Evolutionary conservation across 2,329 filamentous ascomycete genomes (phyloP).

Genomic region (Fusarium duplospermum): DNA sequence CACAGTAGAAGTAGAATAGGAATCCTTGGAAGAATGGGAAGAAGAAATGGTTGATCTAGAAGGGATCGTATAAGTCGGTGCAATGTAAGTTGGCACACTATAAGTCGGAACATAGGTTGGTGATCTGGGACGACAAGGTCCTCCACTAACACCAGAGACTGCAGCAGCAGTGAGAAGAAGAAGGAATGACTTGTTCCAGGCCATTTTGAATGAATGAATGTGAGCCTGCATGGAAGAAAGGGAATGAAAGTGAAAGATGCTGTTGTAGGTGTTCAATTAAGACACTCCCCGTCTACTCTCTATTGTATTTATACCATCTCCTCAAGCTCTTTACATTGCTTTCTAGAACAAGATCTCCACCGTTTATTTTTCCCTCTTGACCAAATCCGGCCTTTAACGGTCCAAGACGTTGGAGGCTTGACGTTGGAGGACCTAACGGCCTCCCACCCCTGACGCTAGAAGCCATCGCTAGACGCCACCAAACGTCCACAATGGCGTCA

Average conservation of each 20-base stretch:
- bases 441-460: slow-evolving; percentile 25
- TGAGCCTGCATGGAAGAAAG: slow-evolving; percentile 8
- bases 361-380: slow-evolving; percentile 3
- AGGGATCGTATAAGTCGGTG: slow-evolving; percentile 25
- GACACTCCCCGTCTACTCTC: not conserved
- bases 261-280: not conserved
- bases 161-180: slow-evolving; percentile 17
- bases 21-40: not conserved
- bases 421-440: slow-evolving; percentile 14
- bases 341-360: slow-evolving; percentile 23
- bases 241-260: slow-evolving; percentile 2
- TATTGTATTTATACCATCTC: slow-evolving; percentile 9
- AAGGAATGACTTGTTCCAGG: slow-evolving; percentile 31
- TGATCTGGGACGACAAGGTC: slow-evolving; percentile 29
- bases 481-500: slow-evolving; percentile 30
- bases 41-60: not conserved
- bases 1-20: not conserved
- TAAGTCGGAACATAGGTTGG: slow-evolving; percentile 13
- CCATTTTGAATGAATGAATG: slow-evolving; percentile 18
- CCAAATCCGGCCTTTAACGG: slow-evolving; percentile 27
- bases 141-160: slow-evolving; percentile 13
- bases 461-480: slow-evolving; percentile 29
- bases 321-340: not conserved
- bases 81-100: slow-evolving; percentile 8
- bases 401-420: slow-evolving; percentile 13